Evolutionary conservation across 345 rosid species (phyloP), one percentile per base, ranked within the genome.

Genomic region (Melaleuca quinquenervia): DNA sequence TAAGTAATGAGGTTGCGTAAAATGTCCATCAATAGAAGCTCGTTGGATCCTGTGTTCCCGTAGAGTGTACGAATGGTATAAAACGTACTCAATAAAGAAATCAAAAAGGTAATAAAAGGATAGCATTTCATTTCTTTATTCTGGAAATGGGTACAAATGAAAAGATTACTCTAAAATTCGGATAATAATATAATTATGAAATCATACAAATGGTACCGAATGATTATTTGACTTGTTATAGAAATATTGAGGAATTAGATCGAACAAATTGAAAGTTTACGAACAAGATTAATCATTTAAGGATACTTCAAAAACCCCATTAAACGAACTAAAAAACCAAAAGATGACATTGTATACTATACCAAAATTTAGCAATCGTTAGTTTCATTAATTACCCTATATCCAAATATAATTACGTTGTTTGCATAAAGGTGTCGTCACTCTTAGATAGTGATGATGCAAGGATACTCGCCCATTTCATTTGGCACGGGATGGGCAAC

Each of bases 371-470:
- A 11, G 14, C 52, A 3, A 50, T 2, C 6, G 6, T 52, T 27
- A 3, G 21, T 62, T 2, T 62, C 75, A 13, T 27, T 62, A 27
- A n/a, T 14, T 62, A 27, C 9, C 21, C 21, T 27, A 60, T 58
- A 27, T 27, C 41, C 18, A 27, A 27, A n/a, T 52, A 52, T 52
- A 16, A 52, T 2, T 52, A 18, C 16, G 54, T 52, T 52, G 54
- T 52, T 52, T 6, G 54, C 22, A 52, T 60, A 58, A 58, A 12
- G 44, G 8, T 29, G 6, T 11, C 20, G 1, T 64, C 22, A 32
- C 45, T 64, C 11, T 64, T 11, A 62, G 27, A 15, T 15, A 15
- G 10, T 62, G 15, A 62, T 0, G 0, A 3, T 3, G 0, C 0
- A 62, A 62, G 44, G 36, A 29, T 62, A 62, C 29, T 29, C 0